Conservation (phyloP, 164 flowering plant species). For the Paratinospora sagittata region DNA sequence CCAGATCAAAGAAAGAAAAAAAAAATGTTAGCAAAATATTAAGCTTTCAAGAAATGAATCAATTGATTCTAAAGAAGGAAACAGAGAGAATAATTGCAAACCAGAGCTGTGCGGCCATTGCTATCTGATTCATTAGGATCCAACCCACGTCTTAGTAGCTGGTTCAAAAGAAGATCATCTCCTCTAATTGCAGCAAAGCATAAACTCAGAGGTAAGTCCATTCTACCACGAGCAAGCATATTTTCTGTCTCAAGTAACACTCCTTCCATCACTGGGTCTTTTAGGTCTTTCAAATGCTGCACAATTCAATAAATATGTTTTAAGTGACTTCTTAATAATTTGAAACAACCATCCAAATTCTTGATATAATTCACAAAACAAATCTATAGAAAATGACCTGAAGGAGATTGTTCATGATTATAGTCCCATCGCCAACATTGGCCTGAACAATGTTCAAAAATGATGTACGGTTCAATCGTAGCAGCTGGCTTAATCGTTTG, state of each 20-base stretch:
- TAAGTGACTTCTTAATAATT: no score
- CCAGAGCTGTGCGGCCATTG: slow-evolving; percentile 76
- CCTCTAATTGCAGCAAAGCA: slow-evolving; percentile 79
- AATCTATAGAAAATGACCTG: slow-evolving; percentile 42
- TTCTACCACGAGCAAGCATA: slow-evolving; percentile 82
- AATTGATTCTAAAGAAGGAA: neutral
- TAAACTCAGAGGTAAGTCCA: slow-evolving; percentile 85
- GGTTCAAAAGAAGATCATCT: slow-evolving; percentile 62
- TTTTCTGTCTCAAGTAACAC: slow-evolving; percentile 69
- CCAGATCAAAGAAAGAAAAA: neutral
- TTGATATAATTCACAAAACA: neutral
- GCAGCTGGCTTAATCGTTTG: slow-evolving; percentile 68
- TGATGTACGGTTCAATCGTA: slow-evolving; percentile 74
- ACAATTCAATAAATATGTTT: slow-evolving; percentile 1
- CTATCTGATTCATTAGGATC: slow-evolving; percentile 88
- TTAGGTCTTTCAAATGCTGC: slow-evolving; percentile 72
- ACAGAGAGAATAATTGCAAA: slow-evolving; percentile 20
- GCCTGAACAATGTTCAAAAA: slow-evolving; percentile 86
- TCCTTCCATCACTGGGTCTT: slow-evolving; percentile 74
- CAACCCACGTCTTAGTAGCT: slow-evolving; percentile 61
- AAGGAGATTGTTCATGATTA: slow-evolving; percentile 89
- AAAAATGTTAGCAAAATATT: slow-evolving; percentile 1
- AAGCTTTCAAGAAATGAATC: neutral
- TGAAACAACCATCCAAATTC: no score
- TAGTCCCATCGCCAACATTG: slow-evolving; percentile 89